phyloP scores from a whole-genome alignment of 345 rosid genomes.

The Rhodomyrtus tomentosa region DNA sequence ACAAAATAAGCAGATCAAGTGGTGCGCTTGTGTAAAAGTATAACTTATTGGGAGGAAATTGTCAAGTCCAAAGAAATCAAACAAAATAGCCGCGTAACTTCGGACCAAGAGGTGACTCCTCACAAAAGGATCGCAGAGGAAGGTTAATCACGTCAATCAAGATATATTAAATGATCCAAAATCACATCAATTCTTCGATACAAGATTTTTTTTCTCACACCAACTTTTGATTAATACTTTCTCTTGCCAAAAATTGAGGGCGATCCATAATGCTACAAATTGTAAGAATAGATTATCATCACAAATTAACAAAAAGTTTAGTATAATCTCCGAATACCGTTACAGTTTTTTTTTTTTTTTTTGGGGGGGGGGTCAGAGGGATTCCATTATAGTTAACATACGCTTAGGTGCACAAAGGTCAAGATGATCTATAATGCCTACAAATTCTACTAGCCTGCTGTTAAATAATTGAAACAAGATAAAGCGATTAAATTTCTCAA shows the following conservation, averaged over 20 bases:
- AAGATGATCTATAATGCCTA: not conserved
- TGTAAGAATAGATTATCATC: not conserved
- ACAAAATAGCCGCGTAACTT: no score
- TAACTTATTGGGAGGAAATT: not conserved
- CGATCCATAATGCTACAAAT: not conserved
- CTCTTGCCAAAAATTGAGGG: not conserved
- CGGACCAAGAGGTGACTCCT: no score
- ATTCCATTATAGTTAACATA: not conserved
- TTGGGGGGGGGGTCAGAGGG: not conserved
- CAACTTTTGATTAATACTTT: not conserved
- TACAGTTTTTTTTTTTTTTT: no score
- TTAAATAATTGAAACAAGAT: not conserved
- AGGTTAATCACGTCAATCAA: not conserved
- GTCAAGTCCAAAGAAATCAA: not conserved
- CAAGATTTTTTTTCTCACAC: not conserved
- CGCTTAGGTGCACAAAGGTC: not conserved
- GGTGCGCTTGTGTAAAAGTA: not conserved
- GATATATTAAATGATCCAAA: not conserved
- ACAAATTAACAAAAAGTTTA: not conserved
- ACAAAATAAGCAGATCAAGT: slow-evolving; percentile 12
- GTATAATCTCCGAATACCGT: not conserved
- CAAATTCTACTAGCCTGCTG: not conserved
- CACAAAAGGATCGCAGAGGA: not conserved
- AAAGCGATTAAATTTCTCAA: not conserved
- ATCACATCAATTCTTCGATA: not conserved